Conservation (phyloP, 768 basidiomycete species). For the Artomyces pyxidatus region DNA sequence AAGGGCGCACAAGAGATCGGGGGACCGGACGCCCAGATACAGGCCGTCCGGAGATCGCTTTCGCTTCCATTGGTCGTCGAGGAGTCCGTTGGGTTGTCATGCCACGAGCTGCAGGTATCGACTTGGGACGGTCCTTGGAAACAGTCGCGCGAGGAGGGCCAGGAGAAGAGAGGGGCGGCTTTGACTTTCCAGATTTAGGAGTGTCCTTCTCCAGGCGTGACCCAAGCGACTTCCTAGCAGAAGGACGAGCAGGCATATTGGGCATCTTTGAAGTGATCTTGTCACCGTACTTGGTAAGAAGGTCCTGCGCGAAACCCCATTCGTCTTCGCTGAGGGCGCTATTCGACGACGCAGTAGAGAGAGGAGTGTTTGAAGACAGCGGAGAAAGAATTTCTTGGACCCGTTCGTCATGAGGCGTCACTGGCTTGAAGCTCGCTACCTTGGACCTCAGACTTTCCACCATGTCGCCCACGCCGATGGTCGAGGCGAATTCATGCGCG, state of each 20-base stretch:
- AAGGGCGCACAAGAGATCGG: too few species aligned
- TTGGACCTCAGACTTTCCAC: slow-evolving; percentile 25
- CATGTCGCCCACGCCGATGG: slow-evolving; percentile 30
- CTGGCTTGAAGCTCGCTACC: slow-evolving; percentile 15
- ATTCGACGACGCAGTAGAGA: slow-evolving; percentile 4
- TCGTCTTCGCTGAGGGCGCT: slow-evolving; percentile 23
- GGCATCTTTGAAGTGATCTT: neutral
- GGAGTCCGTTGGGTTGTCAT: too few species aligned
- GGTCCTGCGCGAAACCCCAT: slow-evolving; percentile 29
- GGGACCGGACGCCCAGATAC: too few species aligned
- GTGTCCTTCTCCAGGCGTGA: neutral
- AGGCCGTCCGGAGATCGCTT: too few species aligned
- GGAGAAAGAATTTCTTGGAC: neutral
- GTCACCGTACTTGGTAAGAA: slow-evolving; percentile 20
- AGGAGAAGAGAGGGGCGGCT: too few species aligned
- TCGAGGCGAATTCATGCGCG: slow-evolving; percentile 5
- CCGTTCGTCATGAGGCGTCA: slow-evolving; percentile 5
- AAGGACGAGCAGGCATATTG: neutral
- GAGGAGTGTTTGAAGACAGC: slow-evolving; percentile 3
- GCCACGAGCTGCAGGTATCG: too few species aligned
- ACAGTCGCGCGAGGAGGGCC: neutral
- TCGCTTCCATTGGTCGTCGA: too few species aligned
- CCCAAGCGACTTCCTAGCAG: slow-evolving; percentile 4
- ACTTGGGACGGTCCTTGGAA: too few species aligned
- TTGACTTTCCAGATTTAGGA: neutral